These are phyloP conservation scores for Trametes gibbosa DNA, from an alignment of 768 basidiomycete genomes.

Conservation along the genomic window DNA sequence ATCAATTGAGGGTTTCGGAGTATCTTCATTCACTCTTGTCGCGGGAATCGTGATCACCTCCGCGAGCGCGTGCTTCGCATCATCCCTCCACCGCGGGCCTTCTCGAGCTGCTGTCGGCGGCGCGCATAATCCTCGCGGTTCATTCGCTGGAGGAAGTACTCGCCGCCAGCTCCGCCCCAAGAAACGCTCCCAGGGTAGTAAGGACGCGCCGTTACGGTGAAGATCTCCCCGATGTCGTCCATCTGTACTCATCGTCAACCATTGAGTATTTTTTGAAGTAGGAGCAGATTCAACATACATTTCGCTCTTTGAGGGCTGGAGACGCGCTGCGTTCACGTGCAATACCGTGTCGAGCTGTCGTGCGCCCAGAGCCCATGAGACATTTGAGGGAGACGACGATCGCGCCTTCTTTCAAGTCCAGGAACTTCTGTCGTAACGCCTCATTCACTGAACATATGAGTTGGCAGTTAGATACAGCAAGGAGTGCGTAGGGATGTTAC, in stretches of 20 bases:
- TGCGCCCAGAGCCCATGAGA: constrained; percentile 70
- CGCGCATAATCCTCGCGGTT: constrained; percentile 69
- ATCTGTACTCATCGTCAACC: constrained; percentile 38
- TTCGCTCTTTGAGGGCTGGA: constrained; percentile 16
- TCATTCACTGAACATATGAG: constrained; percentile 73
- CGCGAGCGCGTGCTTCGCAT: constrained; percentile 4
- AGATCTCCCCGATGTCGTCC: constrained; percentile 79
- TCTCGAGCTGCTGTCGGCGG: constrained; percentile 57
- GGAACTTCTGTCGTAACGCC: constrained; percentile 80
- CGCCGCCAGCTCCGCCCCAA: constrained; percentile 71
- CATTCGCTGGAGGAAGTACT: constrained; percentile 75
- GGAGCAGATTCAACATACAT: constrained; percentile 1
- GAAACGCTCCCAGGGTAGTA: constrained; percentile 78
- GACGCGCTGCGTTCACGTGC: constrained; percentile 16
- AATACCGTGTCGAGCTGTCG: constrained; percentile 78
- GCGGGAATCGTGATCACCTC: not conserved
- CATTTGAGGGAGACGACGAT: constrained; percentile 86
- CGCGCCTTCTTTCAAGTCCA: constrained; percentile 93
- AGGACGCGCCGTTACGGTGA: constrained; percentile 65
- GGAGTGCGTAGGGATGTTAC: constrained; percentile 20
- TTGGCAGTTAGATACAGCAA: not conserved
- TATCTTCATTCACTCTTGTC: too few species aligned
- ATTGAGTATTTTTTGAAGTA: not conserved
- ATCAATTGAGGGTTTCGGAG: too few species aligned
- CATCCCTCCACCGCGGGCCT: constrained; percentile 26